Percentiles rank a stretch among this genome's conserved stretches.
phyloP scores from a whole-genome alignment of 129 eudicot species.

The Flaveria linearis region DNA sequence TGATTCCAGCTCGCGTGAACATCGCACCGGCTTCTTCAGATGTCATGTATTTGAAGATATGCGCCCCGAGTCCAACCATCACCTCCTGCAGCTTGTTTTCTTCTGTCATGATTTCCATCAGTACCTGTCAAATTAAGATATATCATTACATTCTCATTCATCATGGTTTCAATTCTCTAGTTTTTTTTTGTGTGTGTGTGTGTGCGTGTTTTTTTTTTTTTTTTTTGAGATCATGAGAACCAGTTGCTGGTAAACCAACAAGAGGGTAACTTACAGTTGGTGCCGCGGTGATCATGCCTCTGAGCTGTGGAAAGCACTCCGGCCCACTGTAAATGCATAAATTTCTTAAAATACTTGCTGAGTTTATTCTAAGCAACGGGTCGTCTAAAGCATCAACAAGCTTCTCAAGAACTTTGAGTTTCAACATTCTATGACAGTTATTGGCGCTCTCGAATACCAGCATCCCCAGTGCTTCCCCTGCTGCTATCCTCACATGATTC shows the following conservation, averaged over 20 bases:
- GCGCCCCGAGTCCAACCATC: constrained; percentile 81
- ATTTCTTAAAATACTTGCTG: constrained; percentile 68
- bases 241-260: too few relatives aligned
- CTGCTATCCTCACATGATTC: constrained; percentile 60
- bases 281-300: constrained; percentile 54
- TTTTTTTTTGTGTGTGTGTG: too few relatives aligned
- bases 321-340: constrained; percentile 67
- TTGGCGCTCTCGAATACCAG: constrained; percentile 64
- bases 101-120: constrained; percentile 61
- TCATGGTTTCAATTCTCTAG: too few relatives aligned
- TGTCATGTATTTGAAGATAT: constrained; percentile 60
- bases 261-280: constrained; percentile 56
- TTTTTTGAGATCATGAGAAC: too few relatives aligned
- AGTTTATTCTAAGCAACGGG: constrained; percentile 56
- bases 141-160: too few relatives aligned
- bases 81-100: constrained; percentile 81
- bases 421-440: constrained; percentile 56
- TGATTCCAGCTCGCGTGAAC: constrained; percentile 50
- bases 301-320: constrained; percentile 53
- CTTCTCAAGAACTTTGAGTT: constrained; percentile 38
- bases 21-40: constrained; percentile 46
- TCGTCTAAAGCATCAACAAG: constrained; percentile 63
- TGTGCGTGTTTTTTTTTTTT: too few relatives aligned
- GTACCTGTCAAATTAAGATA: constrained; percentile 42
- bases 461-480: constrained; percentile 94